phyloP scores from a whole-genome alignment of 2,329 filamentous ascomycete species.

The Cladophialophora carrionii region DNA sequence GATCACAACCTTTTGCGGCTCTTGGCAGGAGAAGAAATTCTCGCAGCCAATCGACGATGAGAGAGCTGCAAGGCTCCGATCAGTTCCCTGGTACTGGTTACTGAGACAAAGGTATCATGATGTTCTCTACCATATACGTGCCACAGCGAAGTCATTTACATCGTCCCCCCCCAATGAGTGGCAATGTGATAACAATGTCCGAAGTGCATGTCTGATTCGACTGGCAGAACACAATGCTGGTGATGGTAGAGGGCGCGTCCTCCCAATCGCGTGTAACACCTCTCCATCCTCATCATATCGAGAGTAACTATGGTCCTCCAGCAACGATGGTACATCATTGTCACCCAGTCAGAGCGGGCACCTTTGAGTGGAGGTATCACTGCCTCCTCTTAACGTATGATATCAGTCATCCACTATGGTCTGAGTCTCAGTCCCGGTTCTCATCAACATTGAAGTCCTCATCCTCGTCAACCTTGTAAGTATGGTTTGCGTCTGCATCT shows the following conservation, averaged over 20 bases:
- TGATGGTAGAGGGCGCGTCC: not conserved
- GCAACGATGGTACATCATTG: not conserved
- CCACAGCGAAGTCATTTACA: not conserved
- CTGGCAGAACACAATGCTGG: not conserved
- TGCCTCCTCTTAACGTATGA: not conserved
- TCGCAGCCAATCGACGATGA: constrained; percentile 11
- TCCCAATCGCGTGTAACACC: not conserved
- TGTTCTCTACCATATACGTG: not conserved
- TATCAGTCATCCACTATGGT: not conserved
- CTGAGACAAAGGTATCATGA: not conserved
- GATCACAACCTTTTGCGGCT: not conserved
- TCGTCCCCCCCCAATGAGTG: not conserved
- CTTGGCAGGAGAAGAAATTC: constrained; percentile 20
- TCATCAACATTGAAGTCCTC: not conserved
- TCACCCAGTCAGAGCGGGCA: not conserved
- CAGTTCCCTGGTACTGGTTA: not conserved
- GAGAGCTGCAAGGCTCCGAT: constrained; percentile 2
- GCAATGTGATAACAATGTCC: not conserved
- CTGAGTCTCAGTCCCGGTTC: not conserved
- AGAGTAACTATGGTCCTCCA: not conserved
- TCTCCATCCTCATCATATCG: not conserved
- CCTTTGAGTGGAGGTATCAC: not conserved
- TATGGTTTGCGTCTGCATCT: not conserved
- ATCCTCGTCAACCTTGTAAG: not conserved
- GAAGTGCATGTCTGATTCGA: not conserved